phyloP scores from a whole-genome alignment of 148 eudicot species.

The Limonium bicolor region DNA sequence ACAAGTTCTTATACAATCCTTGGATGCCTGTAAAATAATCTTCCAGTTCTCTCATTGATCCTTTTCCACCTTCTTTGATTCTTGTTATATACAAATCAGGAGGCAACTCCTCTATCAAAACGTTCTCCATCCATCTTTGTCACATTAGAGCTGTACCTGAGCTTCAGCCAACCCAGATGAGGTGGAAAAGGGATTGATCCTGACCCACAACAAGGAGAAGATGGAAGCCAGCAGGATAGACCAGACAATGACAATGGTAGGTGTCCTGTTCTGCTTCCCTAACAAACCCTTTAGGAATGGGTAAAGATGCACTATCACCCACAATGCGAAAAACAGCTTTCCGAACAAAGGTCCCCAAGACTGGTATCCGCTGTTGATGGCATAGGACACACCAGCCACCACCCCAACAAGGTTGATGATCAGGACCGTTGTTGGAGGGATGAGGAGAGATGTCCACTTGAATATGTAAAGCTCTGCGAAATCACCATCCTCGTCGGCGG shows the following conservation, averaged over 20 bases:
- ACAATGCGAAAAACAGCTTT: conserved; percentile 60
- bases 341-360: conserved; percentile 88
- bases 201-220: conserved; percentile 75
- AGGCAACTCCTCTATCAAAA: too few relatives aligned
- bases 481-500: conserved; percentile 68
- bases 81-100: too few relatives aligned
- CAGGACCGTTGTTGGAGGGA: conserved; percentile 74
- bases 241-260: conserved; percentile 84
- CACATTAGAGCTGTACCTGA: too few relatives aligned
- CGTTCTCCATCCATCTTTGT: too few relatives aligned
- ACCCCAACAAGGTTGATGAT: conserved; percentile 61
- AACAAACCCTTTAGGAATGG: conserved; percentile 83
- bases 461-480: conserved; percentile 64
- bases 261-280: conserved; percentile 70
- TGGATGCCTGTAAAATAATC: too few relatives aligned
- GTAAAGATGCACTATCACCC: conserved; percentile 76
- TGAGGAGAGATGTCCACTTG: conserved; percentile 73
- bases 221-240: conserved; percentile 68
- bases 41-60: too few relatives aligned
- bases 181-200: conserved; percentile 80
- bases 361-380: conserved; percentile 69
- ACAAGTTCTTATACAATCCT: too few relatives aligned
- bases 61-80: too few relatives aligned
- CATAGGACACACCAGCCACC: conserved; percentile 70
- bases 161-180: too few relatives aligned